phyloP scores from a whole-genome alignment of 1,284 basidiomycete genomes.

The Apiotrichum mycotoxinovorans region DNA sequence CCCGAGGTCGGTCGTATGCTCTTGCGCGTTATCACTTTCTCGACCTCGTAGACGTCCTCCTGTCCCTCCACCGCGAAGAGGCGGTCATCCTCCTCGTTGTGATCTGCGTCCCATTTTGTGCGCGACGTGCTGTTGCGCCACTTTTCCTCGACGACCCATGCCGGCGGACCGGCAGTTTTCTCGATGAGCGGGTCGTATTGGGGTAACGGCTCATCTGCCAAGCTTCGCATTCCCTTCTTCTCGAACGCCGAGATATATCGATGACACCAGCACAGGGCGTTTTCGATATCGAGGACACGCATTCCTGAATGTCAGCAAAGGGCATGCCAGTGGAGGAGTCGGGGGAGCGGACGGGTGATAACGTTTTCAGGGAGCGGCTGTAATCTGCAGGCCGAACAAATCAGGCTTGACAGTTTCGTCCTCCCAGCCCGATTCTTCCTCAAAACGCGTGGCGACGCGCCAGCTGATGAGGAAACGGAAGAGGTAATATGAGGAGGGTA shows the following conservation, averaged over 20 bases:
- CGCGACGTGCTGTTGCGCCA: conserved; percentile 6
- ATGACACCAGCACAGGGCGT: conserved; percentile 37
- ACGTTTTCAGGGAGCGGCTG: no score
- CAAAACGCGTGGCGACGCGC: no score
- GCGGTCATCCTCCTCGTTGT: conserved; percentile 14
- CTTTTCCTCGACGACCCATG: conserved; percentile 29
- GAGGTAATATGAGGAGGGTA: no score
- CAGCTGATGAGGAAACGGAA: no score
- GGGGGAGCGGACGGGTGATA: no score
- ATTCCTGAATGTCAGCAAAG: conserved; percentile 20
- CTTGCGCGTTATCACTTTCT: conserved; percentile 25
- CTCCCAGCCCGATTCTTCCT: no score
- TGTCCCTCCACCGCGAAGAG: conserved; percentile 3
- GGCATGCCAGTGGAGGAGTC: no score
- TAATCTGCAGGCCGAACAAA: no score
- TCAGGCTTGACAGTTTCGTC: no score
- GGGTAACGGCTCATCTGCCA: conserved; percentile 19
- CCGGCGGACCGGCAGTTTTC: conserved; percentile 13
- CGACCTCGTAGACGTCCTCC: conserved; percentile 31
- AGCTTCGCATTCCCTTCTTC: conserved; percentile 5
- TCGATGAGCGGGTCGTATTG: conserved; percentile 8
- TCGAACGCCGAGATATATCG: conserved; percentile 26
- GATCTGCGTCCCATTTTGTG: conserved; percentile 17
- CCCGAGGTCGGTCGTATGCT: background rate
- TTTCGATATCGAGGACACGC: conserved; percentile 34